Evolutionary conservation across 129 eudicot genomes (phyloP), one percentile per base, ranked within the genome.

Genomic region (Arctium lappa): DNA sequence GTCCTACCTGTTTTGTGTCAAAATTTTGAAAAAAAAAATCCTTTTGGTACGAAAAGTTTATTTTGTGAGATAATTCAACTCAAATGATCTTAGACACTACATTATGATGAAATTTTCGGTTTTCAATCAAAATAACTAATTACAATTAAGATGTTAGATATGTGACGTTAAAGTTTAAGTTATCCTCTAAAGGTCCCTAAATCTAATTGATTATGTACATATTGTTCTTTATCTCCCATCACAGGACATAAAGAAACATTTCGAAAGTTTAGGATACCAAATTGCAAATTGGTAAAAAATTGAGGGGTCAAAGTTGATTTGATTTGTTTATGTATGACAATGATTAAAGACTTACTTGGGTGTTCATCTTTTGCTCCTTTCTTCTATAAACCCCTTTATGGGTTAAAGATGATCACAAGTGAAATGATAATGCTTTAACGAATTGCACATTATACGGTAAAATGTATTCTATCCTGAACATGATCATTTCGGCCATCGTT

Each of bases 401-500:
- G 40, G 18, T 16, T 5, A 65, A 42, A 16, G 72, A 10, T 69
- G 76, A 46, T 79, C 34, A 69, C 50, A 44, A 13, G 11, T 31
- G 65, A 36, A 69, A 79, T 6, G 66, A 79, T 42, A 69, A 42
- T 22, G 3, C 12, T 79, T 30, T 73, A 73, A 81, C 50, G 9
- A 37, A 44, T 4, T 73, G 65, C 63, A 74, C 33, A 60, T 81
- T 38, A 76, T 74, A 30, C 22, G 29, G 33, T 56, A 37, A 62
- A 22, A 73, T 56, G 37, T 60, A 27, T 37, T 18, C 46, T 63
- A 33, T 62, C 29, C 46, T 16, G 18, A 72, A 73, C 79, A 33
- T 81, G 60, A 81, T 73, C 84, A 81, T 81, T 73, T 38, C 31
- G 60, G 8, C n/a, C 13, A 16, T 81, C 36, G 65, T 62, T 73